Base-by-base conservation (phyloP, 768 basidiomycete species). In the Leccinum olivaceopallidum region DNA sequence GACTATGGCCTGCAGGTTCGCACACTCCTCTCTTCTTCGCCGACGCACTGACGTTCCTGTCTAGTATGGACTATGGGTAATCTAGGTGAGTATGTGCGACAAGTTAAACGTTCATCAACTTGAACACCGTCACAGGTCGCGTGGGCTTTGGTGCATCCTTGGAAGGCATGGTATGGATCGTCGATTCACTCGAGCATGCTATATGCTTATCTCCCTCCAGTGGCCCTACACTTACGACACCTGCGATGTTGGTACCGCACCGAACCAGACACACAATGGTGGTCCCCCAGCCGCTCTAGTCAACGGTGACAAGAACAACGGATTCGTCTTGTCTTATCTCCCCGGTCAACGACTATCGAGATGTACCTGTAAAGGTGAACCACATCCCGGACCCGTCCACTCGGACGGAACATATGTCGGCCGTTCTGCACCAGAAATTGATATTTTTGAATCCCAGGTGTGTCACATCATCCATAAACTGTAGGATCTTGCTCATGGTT, bases 161-260 rank as follows among this genome's bases (percentile, higher is more conserved):
- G 1, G 94, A 96, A 57, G 94, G 94, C 62, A 82, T 87, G 82
- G 87, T 89, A 74, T 20, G 84, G 51, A 60, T 24, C 22, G 22
- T 42, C 54, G 36, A 32, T 37, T 30, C 28, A 14, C 13, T 53
- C 56, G 50, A 64, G 26, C 58, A 22, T 52, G 55, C 34, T 42
- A 12, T 16, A 34, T 62, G 26, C 52, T 53, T 53, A 63, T 14
- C 7, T 50, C 56, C 28, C 55, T 30, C 13, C 55, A 88, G 87
- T 90, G 89, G 90, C 91, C 90, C 0, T 92, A 92, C 74, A 86
- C 86, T 2, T 92, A 92, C 63, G 89, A 92, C 65, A 76, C 82
- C 12, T 97, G 96, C 67, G 95, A 98, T 71, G 85, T 95, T n/a
- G 96, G 96, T n/a, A 95, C 95, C 1, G 80, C 84, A 18, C 74